phyloP scores from a whole-genome alignment of 352 stramenopile species.

The Pythium monospermum region DNA sequence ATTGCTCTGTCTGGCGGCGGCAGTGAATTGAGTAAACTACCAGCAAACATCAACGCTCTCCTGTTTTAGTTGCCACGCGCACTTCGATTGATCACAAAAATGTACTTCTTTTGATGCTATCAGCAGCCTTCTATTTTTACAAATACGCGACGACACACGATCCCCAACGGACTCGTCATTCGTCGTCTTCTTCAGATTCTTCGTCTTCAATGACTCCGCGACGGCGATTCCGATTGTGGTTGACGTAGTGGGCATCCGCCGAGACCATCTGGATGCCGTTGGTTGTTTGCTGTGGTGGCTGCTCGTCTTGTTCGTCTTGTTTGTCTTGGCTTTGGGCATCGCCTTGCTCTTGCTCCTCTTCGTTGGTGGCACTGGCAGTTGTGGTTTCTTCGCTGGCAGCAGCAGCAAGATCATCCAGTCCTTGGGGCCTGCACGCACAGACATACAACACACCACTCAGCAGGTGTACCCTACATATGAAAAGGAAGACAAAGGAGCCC shows the following conservation, averaged over 20 bases:
- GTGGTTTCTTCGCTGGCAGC: no score
- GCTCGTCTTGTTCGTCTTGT: constrained; percentile 8
- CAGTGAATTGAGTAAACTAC: no score
- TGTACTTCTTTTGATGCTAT: no score
- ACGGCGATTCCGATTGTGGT: constrained; percentile 75
- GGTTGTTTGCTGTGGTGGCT: constrained; percentile 9
- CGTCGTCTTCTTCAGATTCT: constrained; percentile 54
- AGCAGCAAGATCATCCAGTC: constrained; percentile 37
- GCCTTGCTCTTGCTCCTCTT: constrained; percentile 10
- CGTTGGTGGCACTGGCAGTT: no score
- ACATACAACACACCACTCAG: constrained; percentile 1
- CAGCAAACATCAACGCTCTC: no score
- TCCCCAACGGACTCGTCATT: constrained; percentile 30
- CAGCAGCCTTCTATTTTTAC: constrained; percentile 29
- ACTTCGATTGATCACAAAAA: no score
- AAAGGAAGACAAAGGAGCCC: background rate
- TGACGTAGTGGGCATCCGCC: constrained; percentile 49
- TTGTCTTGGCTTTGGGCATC: constrained; percentile 11
- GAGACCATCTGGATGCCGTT: constrained; percentile 60
- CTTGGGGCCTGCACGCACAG: constrained; percentile 39
- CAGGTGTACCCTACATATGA: constrained; percentile 1
- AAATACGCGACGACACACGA: constrained; percentile 1
- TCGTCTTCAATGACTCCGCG: constrained; percentile 73
- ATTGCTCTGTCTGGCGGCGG: no score
- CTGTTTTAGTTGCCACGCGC: no score